A percentile compares a stretch with the other conserved stretches of the same genome.
These are phyloP conservation scores for Pyrus hybrid DNA, from an alignment of 331 rosid species.

Conservation along the genomic window DNA sequence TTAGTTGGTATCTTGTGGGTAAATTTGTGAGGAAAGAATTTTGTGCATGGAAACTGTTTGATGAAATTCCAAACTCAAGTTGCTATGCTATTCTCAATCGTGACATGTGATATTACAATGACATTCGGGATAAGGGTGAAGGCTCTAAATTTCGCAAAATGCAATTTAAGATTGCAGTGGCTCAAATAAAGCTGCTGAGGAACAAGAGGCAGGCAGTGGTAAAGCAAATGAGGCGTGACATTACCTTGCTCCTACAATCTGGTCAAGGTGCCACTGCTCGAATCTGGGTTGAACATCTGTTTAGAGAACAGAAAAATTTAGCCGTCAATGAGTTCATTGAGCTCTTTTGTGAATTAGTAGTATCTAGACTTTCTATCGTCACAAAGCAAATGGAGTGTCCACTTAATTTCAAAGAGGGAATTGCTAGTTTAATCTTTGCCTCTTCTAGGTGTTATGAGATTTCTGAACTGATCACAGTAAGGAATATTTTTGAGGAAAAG, in stretches of 20 bases:
- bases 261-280: too few relatives aligned
- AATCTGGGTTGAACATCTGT: conserved; percentile 99
- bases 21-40: too few relatives aligned
- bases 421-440: conserved; percentile 82
- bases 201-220: conserved; percentile 91
- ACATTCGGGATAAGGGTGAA: too few relatives aligned
- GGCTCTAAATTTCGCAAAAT: too few relatives aligned
- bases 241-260: conserved; percentile 79
- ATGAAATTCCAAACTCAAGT: too few relatives aligned
- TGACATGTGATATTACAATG: too few relatives aligned
- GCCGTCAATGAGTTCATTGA: conserved; percentile 91
- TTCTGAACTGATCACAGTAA: conserved; percentile 64
- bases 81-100: too few relatives aligned
- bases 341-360: conserved; percentile 82
- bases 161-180: conserved; percentile 97
- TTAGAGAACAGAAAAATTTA: conserved; percentile 84
- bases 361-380: conserved; percentile 72
- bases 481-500: conserved; percentile 76
- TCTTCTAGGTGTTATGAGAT: conserved; percentile 93
- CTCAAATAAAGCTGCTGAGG: conserved; percentile 86
- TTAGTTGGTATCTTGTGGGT: too few relatives aligned
- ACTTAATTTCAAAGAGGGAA: conserved; percentile 90
- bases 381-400: conserved; percentile 96
- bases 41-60: too few relatives aligned
- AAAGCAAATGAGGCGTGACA: conserved; percentile 95